phyloP scores from a whole-genome alignment of 2,329 filamentous ascomycete genomes.

The Calonectria leucothoes region DNA sequence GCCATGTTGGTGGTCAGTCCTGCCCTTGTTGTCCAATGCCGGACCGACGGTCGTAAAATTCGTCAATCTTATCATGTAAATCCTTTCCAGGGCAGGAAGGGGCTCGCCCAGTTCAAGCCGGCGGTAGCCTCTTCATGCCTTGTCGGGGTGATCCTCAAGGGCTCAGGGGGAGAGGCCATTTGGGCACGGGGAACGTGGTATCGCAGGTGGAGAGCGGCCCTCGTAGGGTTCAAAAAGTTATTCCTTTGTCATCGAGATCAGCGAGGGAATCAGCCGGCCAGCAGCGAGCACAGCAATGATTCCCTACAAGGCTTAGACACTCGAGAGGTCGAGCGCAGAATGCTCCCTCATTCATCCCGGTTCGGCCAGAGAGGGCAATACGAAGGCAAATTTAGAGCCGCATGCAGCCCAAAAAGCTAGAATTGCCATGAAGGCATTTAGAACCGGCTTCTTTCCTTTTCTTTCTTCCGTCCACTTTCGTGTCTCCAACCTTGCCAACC shows the following conservation, averaged over 20 bases:
- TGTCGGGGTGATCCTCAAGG: conserved; percentile 6
- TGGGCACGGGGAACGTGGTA: background rate
- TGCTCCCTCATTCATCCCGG: background rate
- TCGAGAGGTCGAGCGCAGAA: background rate
- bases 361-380: background rate
- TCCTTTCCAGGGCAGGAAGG: conserved; percentile 4
- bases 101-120: background rate
- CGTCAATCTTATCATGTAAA: conserved; percentile 9
- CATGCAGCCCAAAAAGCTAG: background rate
- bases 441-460: too few relatives aligned
- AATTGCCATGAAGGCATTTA: background rate
- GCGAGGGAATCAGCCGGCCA: background rate
- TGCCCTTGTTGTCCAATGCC: background rate
- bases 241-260: background rate
- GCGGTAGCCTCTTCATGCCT: background rate
- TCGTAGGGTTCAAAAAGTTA: background rate
- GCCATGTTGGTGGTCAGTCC: background rate
- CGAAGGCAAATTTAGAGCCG: conserved; percentile 1
- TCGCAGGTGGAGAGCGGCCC: background rate
- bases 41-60: background rate
- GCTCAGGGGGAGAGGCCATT: background rate
- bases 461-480: background rate
- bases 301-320: background rate
- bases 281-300: background rate
- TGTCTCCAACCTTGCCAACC: background rate